Percentiles rank a stretch among this genome's conserved stretches.
phyloP scores from a whole-genome alignment of 2,329 filamentous ascomycete species.

The Neurospora sp. region DNA sequence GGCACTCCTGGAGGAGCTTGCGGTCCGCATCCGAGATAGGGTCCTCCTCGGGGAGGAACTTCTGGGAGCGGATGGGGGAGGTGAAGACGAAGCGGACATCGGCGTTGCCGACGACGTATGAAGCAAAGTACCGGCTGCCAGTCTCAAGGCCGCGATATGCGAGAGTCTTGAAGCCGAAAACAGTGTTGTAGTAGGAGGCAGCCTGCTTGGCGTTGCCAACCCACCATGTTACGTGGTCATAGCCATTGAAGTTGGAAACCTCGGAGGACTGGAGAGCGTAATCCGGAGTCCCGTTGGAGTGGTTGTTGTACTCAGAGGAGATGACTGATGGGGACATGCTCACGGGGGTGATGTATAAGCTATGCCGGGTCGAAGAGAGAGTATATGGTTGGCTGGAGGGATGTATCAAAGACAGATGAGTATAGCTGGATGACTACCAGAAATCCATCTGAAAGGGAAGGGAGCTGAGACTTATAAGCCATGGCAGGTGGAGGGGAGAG shows the following conservation, averaged over 20 bases:
- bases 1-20: slow-evolving; percentile 60
- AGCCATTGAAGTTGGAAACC: slow-evolving; percentile 60
- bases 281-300: slow-evolving; percentile 37
- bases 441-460: neutral
- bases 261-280: slow-evolving; percentile 41
- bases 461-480: slow-evolving; percentile 7
- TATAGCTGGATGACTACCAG: neutral
- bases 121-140: slow-evolving; percentile 69
- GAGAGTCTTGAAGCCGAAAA: slow-evolving; percentile 75
- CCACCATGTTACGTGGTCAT: slow-evolving; percentile 92
- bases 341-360: slow-evolving; percentile 14
- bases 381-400: neutral
- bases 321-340: slow-evolving; percentile 53
- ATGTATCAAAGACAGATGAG: neutral
- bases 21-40: slow-evolving; percentile 55
- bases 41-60: slow-evolving; percentile 46
- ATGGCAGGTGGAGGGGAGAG: neutral
- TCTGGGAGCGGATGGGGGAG: slow-evolving; percentile 61
- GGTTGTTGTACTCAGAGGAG: slow-evolving; percentile 34
- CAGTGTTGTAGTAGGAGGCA: slow-evolving; percentile 75
- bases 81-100: slow-evolving; percentile 75
- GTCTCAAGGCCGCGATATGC: slow-evolving; percentile 88
- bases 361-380: neutral
- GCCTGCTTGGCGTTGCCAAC: slow-evolving; percentile 96
- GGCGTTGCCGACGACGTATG: slow-evolving; percentile 73